These are phyloP conservation scores for Suillus ampliporus DNA, from an alignment of 768 basidiomycete genomes.

Conservation along the genomic window DNA sequence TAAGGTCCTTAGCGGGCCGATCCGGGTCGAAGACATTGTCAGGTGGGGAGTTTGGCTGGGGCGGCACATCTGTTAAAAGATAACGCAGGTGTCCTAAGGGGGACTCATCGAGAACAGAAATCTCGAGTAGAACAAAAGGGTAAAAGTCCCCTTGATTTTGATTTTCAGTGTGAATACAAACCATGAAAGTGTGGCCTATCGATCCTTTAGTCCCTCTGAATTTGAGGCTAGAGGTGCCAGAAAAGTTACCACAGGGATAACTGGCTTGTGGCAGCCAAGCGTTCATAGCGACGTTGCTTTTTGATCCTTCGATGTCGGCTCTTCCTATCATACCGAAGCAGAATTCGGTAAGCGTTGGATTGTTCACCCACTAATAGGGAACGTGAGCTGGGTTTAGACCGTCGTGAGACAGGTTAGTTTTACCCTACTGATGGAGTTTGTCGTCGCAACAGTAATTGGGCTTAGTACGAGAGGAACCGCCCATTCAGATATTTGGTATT, in stretches of 20 bases:
- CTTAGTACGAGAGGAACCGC: conserved; percentile 85
- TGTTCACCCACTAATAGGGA: conserved; percentile 84
- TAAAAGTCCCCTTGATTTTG: conserved; percentile 83
- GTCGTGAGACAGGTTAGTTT: conserved; percentile 87
- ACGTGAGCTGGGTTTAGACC: conserved; percentile 84
- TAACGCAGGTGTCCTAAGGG: conserved; percentile 84
- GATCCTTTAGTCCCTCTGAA: conserved; percentile 82
- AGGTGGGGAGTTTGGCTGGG: conserved; percentile 85
- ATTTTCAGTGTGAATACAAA: conserved; percentile 84
- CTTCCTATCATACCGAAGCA: conserved; percentile 83
- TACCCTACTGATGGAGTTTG: conserved; percentile 78
- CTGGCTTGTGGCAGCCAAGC: conserved; percentile 84
- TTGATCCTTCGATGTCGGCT: conserved; percentile 84
- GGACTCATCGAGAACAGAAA: conserved; percentile 82
- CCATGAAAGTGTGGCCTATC: conserved; percentile 85
- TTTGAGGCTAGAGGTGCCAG: conserved; percentile 83
- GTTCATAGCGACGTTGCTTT: conserved; percentile 85
- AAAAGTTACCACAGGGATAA: conserved; percentile 82
- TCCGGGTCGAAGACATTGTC: conserved; percentile 78
- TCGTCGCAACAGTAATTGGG: conserved; percentile 78
- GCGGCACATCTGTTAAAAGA: conserved; percentile 82
- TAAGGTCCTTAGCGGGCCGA: conserved; percentile 71
- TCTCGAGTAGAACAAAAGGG: conserved; percentile 79
- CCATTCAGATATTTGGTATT: conserved; percentile 85
- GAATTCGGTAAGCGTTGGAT: conserved; percentile 82